Evolutionary conservation across 768 basidiomycete genomes (phyloP).

Genomic region (Pholiota conissans): DNA sequence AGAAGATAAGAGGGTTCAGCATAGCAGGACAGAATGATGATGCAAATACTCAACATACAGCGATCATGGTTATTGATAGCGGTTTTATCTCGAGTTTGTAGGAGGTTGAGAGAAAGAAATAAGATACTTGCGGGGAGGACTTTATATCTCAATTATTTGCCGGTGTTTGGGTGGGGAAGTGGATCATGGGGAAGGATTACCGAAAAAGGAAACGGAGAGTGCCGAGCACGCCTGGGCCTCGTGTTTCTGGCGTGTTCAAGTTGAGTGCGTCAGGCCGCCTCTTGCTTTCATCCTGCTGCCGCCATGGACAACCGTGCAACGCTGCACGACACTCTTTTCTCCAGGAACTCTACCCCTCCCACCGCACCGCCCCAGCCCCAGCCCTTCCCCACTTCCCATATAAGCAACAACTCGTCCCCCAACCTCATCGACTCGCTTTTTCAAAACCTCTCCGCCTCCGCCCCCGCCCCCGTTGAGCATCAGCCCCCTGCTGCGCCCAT

Average conservation of each 20-base stretch:
- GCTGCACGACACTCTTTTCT: slow-evolving; percentile 50
- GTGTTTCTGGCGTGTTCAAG: slow-evolving; percentile 42
- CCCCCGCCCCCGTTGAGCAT: slow-evolving; percentile 42
- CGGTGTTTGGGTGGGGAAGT: slow-evolving; percentile 17
- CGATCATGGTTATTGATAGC: slow-evolving; percentile 32
- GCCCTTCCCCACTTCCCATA: slow-evolving; percentile 34
- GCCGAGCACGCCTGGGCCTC: slow-evolving; percentile 38
- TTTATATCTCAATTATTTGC: slow-evolving; percentile 20
- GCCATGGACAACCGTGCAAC: slow-evolving; percentile 44
- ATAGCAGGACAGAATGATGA: slow-evolving; percentile 1
- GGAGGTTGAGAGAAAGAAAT: slow-evolving; percentile 13
- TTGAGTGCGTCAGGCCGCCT: slow-evolving; percentile 16
- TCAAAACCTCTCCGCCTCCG: slow-evolving; percentile 46
- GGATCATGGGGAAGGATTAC: slow-evolving; percentile 8
- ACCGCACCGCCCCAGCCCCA: slow-evolving; percentile 28
- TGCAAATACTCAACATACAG: slow-evolving; percentile 32
- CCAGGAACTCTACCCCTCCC: slow-evolving; percentile 54
- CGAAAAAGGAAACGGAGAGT: slow-evolving; percentile 22
- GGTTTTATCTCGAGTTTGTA: slow-evolving; percentile 1
- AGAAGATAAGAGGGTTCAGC: slow-evolving; percentile 8
- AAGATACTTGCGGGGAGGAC: background rate
- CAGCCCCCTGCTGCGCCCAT: slow-evolving; percentile 11
- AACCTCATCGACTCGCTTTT: slow-evolving; percentile 71
- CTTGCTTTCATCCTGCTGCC: slow-evolving; percentile 12
- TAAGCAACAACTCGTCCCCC: slow-evolving; percentile 44